Conservation (phyloP, 495 filamentous ascomycete species). For the Chaetomium tenue region DNA sequence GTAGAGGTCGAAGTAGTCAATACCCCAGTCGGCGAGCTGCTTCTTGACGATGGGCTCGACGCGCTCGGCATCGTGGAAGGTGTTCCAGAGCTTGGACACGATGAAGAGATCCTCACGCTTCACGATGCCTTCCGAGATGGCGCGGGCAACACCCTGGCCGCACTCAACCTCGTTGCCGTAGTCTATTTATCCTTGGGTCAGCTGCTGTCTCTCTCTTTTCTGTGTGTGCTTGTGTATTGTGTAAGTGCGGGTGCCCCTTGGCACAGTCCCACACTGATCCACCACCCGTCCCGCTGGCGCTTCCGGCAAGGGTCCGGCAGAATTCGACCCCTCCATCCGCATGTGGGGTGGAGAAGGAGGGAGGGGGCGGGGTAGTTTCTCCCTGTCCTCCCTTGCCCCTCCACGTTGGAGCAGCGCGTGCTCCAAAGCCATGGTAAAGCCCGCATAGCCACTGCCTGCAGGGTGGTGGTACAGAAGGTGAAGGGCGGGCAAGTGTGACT, state of each 20-base stretch:
- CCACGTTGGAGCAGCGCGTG: slow-evolving; percentile 13
- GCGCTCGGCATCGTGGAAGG: slow-evolving; percentile 71
- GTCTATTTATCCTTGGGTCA: slow-evolving; percentile 51
- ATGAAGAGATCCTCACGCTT: slow-evolving; percentile 88
- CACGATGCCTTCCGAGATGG: slow-evolving; percentile 81
- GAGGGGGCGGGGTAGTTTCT: slow-evolving; percentile 33
- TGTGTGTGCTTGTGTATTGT: background rate
- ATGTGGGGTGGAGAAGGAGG: slow-evolving; percentile 32
- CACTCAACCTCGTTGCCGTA: slow-evolving; percentile 87
- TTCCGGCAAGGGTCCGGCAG: slow-evolving; percentile 25
- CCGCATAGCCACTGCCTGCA: background rate
- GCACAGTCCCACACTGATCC: slow-evolving; percentile 5
- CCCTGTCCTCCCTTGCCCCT: slow-evolving; percentile 21
- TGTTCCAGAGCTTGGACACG: slow-evolving; percentile 91
- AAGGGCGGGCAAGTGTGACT: slow-evolving; percentile 28
- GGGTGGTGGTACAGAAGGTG: background rate
- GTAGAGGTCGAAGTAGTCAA: slow-evolving; percentile 86
- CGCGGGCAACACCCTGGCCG: slow-evolving; percentile 80
- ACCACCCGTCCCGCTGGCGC: slow-evolving; percentile 14
- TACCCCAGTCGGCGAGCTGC: slow-evolving; percentile 74
- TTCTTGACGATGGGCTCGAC: slow-evolving; percentile 71
- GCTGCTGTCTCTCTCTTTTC: slow-evolving; percentile 1
- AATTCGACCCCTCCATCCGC: slow-evolving; percentile 25
- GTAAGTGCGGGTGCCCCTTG: background rate
- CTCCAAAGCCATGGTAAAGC: background rate